A percentile compares a stretch with the other conserved stretches of the same genome.
Evolutionary conservation across 140 eudicot species (phyloP).

Genomic region (Erigeron philadelphicus): DNA sequence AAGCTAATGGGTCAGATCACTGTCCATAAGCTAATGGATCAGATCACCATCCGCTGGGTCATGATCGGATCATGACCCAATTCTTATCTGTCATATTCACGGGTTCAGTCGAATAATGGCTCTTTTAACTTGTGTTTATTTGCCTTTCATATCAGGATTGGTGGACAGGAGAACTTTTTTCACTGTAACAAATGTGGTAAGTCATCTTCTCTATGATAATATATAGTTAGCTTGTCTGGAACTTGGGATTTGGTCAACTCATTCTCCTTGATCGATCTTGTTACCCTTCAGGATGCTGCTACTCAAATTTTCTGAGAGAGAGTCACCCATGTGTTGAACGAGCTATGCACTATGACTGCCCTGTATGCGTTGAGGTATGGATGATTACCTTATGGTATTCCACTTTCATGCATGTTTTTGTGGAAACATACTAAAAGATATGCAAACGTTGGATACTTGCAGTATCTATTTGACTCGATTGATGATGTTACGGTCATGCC

Average conservation of each 20-base stretch:
- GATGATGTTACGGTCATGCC: conserved; percentile 54
- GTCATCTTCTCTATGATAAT: conserved; percentile 22
- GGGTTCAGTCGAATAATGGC: conserved; percentile 6
- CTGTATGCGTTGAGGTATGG: conserved; percentile 86
- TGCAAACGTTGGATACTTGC: conserved; percentile 16
- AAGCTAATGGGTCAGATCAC: neutral
- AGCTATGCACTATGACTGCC: conserved; percentile 95
- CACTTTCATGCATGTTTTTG: neutral
- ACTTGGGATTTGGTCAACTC: conserved; percentile 3
- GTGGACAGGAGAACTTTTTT: conserved; percentile 58
- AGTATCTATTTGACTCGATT: conserved; percentile 66
- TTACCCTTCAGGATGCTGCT: conserved; percentile 63
- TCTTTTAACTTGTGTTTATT: conserved; percentile 17
- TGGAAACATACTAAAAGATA: neutral
- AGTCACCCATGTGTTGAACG: conserved; percentile 81
- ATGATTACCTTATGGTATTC: neutral
- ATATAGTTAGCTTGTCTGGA: neutral
- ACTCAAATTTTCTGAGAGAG: conserved; percentile 45
- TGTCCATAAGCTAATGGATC: neutral
- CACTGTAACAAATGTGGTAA: conserved; percentile 83
- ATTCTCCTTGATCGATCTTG: neutral
- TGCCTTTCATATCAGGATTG: conserved; percentile 43
- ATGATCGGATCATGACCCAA: neutral
- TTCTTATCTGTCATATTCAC: neutral
- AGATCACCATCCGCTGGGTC: neutral